Evolutionary conservation across 1,284 basidiomycete species (phyloP).

Genomic region (Puccinia horiana): DNA sequence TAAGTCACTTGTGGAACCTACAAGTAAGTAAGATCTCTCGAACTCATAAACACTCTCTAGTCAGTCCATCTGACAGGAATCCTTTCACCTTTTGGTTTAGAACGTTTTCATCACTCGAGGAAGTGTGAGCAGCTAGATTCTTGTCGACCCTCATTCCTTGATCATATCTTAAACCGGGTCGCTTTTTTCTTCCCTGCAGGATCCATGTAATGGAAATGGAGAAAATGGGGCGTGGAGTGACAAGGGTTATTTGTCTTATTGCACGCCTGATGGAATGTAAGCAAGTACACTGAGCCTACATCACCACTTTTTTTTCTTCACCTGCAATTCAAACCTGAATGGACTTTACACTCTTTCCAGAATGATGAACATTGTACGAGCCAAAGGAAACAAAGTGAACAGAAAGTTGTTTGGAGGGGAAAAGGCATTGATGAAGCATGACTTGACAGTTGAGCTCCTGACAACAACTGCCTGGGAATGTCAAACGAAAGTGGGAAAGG

Average conservation of each 20-base stretch:
- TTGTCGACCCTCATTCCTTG: neutral
- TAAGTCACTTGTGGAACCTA: conserved; percentile 43
- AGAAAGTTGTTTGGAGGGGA: conserved; percentile 39
- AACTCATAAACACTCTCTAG: neutral
- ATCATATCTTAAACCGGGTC: neutral
- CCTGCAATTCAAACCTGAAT: neutral
- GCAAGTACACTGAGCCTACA: neutral
- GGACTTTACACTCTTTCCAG: neutral
- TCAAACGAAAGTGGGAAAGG: conserved; percentile 26
- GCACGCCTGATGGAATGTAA: conserved; percentile 49
- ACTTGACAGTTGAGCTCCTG: conserved; percentile 25
- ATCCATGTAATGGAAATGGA: conserved; percentile 44
- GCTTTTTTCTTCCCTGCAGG: conserved; percentile 18
- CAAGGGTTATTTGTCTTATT: conserved; percentile 46
- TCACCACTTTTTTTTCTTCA: neutral
- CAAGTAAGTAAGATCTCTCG: conserved; percentile 20
- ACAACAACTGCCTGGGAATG: conserved; percentile 44
- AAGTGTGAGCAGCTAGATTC: conserved; percentile 16
- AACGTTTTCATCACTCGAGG: conserved; percentile 47
- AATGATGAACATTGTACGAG: conserved; percentile 49
- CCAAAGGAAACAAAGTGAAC: conserved; percentile 33
- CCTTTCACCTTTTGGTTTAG: conserved; percentile 20
- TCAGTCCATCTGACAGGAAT: no score
- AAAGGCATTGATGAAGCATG: conserved; percentile 19
- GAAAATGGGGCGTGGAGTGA: conserved; percentile 44